Evolutionary conservation across 208 protist genomes (phyloP), one percentile per base, ranked within the genome.

Genomic region (Histomonas meleagridis): DNA sequence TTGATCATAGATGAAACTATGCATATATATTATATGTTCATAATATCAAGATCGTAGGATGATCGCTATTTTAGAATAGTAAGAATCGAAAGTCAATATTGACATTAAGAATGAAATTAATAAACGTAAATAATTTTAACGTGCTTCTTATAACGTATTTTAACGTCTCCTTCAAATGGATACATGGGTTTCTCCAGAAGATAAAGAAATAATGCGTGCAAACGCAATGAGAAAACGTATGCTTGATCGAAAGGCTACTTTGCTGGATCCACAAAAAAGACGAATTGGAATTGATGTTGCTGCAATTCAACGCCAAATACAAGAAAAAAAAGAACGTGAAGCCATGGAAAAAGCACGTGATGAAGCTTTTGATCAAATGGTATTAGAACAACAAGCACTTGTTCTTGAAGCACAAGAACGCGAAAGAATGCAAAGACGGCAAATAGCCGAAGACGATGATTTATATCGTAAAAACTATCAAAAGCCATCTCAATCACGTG

Each of bases 301-400:
- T 55, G 46, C 76, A 57, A 51, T 86, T 35, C 40, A 86, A 28
- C 40, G 35, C 4, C 76, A 86, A 86, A 86, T 86, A 4, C 14
- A 48, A 55, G 76, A 86, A 86, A 86, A 86, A 86, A 51, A 43
- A 26, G 76, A 86, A 86, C 23, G 43, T 40, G 46, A 48, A 86
- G 76, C 76, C 0, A 40, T 40, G 51, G 76, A 86, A 55, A 86
- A 86, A 16, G 76, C 76, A 9, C 7, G 76, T 21, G 76, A 86
- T 1, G 76, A 86, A 38, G 76, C 76, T 26, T 86, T 86, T 38
- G 76, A 51, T 38, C 18, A 86, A 10, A 43, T 51, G 28, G 38
- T 28, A 2, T 28, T 86, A 9, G 35, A 32, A n/a, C 76, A 86
- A 9, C 76, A 86, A 55, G 46, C 18, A 7, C 21, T 86, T 16